Percentiles rank a stretch among this genome's conserved stretches.
Evolutionary conservation across 306 rosid genomes (phyloP).

Genomic region (Prunus padus): DNA sequence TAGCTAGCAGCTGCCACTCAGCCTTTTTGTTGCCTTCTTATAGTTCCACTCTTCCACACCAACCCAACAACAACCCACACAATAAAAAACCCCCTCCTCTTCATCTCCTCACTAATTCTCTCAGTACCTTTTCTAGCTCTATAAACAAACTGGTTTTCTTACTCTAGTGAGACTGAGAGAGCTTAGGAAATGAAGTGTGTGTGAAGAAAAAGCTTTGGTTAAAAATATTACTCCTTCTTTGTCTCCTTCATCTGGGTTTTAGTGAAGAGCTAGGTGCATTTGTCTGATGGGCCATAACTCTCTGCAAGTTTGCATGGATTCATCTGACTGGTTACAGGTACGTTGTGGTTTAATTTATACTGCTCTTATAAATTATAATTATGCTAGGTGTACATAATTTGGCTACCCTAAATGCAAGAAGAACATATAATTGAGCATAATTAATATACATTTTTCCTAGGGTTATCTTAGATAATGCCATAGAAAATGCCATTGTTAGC

Average conservation of each 20-base stretch:
- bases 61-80: slow-evolving; percentile 18
- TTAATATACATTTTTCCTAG: neutral
- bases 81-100: slow-evolving; percentile 15
- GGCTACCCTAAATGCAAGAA: neutral
- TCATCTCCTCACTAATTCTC: neutral
- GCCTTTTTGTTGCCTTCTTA: slow-evolving; percentile 57
- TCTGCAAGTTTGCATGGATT: slow-evolving; percentile 89
- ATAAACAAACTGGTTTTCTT: neutral
- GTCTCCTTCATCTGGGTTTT: neutral
- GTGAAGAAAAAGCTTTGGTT: neutral
- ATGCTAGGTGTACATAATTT: neutral
- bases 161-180: neutral
- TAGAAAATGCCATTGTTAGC: neutral
- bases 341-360: neutral
- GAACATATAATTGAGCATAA: neutral
- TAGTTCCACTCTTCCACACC: slow-evolving; percentile 37
- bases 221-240: neutral
- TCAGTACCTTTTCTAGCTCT: neutral
- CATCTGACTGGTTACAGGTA: slow-evolving; percentile 98
- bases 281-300: slow-evolving; percentile 73
- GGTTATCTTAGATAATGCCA: neutral
- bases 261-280: neutral
- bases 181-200: neutral
- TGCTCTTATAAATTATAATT: no score
- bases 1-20: slow-evolving; percentile 20